Conservation (phyloP, 257 asterid species). For the Fraxinus cuspidata region DNA sequence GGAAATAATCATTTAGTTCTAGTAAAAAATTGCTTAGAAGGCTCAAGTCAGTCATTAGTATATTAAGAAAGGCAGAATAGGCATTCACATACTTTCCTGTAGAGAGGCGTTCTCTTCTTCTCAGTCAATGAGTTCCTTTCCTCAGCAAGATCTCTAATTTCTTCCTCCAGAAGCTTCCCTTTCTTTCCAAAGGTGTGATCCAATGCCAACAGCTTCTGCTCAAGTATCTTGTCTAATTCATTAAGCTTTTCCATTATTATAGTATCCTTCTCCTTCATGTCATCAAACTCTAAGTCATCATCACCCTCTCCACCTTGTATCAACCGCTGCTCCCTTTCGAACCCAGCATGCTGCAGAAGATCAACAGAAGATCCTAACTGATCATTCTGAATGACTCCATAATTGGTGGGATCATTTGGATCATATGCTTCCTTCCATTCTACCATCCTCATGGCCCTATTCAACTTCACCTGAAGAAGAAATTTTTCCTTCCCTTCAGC, state of each 20-base stretch:
- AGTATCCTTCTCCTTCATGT: constrained; percentile 79
- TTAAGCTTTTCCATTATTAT: constrained; percentile 69
- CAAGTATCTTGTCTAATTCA: constrained; percentile 71
- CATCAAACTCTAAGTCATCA: constrained; percentile 66
- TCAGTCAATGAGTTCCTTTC: constrained; percentile 90
- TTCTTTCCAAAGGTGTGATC: constrained; percentile 88
- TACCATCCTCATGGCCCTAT: constrained; percentile 79
- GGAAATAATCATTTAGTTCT: constrained; percentile 6
- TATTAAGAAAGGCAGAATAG: constrained; percentile 4
- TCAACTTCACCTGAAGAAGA: constrained; percentile 80
- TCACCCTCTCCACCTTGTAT: constrained; percentile 47
- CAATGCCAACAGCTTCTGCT: constrained; percentile 73
- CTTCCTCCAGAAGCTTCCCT: constrained; percentile 87
- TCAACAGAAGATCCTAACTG: constrained; percentile 52
- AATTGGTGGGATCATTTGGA: constrained; percentile 83
- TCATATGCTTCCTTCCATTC: constrained; percentile 76
- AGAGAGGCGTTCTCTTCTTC: constrained; percentile 83
- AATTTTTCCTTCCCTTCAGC: constrained; percentile 90
- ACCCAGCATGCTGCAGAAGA: constrained; percentile 46
- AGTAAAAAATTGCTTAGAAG: constrained; percentile 4
- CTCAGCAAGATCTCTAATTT: constrained; percentile 92
- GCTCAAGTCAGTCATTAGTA: background rate
- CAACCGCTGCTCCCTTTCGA: constrained; percentile 50
- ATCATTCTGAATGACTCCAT: constrained; percentile 64
- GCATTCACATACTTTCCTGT: constrained; percentile 66